phyloP scores from a whole-genome alignment of 2,329 filamentous ascomycete species.

The Cladophialophora yegresii region DNA sequence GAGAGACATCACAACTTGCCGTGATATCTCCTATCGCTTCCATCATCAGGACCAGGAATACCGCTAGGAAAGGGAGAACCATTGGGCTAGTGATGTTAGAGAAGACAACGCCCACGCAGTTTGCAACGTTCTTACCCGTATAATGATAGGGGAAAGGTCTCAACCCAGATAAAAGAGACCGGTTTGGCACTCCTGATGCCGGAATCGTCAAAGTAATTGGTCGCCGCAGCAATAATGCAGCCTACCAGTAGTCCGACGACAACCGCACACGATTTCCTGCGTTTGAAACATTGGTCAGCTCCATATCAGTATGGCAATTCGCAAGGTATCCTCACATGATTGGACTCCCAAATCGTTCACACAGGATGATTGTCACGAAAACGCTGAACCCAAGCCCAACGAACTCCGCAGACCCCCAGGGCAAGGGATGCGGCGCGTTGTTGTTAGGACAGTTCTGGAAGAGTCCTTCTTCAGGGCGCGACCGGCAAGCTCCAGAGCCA shows the following conservation, averaged over 20 bases:
- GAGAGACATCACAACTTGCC: slow-evolving; percentile 67
- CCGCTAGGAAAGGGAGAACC: slow-evolving; percentile 61
- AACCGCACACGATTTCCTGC: slow-evolving; percentile 69
- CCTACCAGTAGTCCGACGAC: slow-evolving; percentile 65
- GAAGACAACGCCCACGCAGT: slow-evolving; percentile 59
- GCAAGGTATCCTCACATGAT: slow-evolving; percentile 54
- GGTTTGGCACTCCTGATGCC: slow-evolving; percentile 63
- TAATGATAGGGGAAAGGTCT: slow-evolving; percentile 65
- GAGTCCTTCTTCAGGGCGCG: slow-evolving; percentile 46
- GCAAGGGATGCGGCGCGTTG: slow-evolving; percentile 62
- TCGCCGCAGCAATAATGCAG: slow-evolving; percentile 67
- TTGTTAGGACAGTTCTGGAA: slow-evolving; percentile 60
- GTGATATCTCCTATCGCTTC: slow-evolving; percentile 69
- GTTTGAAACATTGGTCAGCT: slow-evolving; percentile 51
- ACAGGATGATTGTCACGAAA: slow-evolving; percentile 67
- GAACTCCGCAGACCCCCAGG: slow-evolving; percentile 64
- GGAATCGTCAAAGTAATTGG: slow-evolving; percentile 63
- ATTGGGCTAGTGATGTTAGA: slow-evolving; percentile 68
- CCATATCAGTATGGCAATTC: neutral
- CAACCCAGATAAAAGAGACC: slow-evolving; percentile 71
- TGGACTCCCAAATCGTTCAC: slow-evolving; percentile 66
- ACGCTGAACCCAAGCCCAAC: slow-evolving; percentile 68
- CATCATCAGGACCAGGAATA: slow-evolving; percentile 65
- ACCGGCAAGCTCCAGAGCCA: slow-evolving; percentile 54
- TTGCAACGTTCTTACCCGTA: slow-evolving; percentile 61